phyloP scores from a whole-genome alignment of 805 yeast species.

The Ogataea thermomethanolica region DNA sequence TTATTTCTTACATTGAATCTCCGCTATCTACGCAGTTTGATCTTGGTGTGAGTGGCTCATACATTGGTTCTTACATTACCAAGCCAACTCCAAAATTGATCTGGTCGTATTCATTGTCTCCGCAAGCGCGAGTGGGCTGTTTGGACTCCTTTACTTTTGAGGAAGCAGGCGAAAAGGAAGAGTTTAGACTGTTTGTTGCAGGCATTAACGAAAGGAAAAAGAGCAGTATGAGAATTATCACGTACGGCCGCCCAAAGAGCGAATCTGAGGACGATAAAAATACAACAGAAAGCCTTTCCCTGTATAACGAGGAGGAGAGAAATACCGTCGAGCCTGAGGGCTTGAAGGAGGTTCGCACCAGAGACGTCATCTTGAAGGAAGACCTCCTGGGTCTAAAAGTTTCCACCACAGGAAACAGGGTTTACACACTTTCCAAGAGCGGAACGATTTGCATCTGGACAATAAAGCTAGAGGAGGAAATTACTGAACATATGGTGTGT shows the following conservation, averaged over 20 bases:
- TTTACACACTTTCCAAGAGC: conserved; percentile 31
- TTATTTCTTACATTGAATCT: conserved; percentile 25
- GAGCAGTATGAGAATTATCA: conserved; percentile 25
- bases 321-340: conserved; percentile 31
- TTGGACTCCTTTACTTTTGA: conserved; percentile 35
- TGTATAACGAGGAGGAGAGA: conserved; percentile 30
- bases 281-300: conserved; percentile 25
- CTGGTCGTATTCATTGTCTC: conserved; percentile 54
- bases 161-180: conserved; percentile 17
- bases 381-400: conserved; percentile 28
- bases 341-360: conserved; percentile 33
- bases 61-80: conserved; percentile 47
- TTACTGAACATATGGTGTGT: conserved; percentile 9
- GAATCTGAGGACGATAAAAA: conserved; percentile 29
- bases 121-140: conserved; percentile 41
- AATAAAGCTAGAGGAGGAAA: conserved; percentile 17
- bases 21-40: conserved; percentile 39
- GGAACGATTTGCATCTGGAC: conserved; percentile 31
- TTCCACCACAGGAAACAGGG: conserved; percentile 25
- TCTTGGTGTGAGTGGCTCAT: conserved; percentile 52
- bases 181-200: conserved; percentile 29
- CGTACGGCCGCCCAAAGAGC: conserved; percentile 22
- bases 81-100: conserved; percentile 55
- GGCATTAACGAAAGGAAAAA: conserved; percentile 37
- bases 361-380: conserved; percentile 26